phyloP scores from a whole-genome alignment of 2,329 filamentous ascomycete species.

The Curvularia verruculosa region DNA sequence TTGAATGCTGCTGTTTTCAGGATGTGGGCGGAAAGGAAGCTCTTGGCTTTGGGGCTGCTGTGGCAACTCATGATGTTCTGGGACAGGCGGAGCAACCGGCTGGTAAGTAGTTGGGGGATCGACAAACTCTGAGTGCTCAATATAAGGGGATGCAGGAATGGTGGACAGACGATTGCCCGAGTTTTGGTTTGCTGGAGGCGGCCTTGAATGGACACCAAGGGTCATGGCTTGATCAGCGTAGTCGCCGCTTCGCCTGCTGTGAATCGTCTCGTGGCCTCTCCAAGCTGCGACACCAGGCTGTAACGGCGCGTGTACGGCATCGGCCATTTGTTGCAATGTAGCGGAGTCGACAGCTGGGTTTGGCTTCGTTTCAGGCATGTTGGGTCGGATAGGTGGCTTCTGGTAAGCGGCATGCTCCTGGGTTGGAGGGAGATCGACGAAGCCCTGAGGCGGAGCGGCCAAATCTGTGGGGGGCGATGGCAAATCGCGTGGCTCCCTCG shows the following conservation, averaged over 20 bases:
- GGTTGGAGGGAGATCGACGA: conserved; percentile 77
- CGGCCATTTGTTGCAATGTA: conserved; percentile 80
- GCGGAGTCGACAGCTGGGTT: conserved; percentile 83
- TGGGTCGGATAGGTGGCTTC: conserved; percentile 71
- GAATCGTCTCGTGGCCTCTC: conserved; percentile 41
- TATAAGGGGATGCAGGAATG: conserved; percentile 54
- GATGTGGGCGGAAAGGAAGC: conserved; percentile 32
- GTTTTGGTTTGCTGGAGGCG: conserved; percentile 62
- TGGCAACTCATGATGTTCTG: conserved; percentile 43
- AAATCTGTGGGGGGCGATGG: conserved; percentile 46
- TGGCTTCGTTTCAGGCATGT: conserved; percentile 76
- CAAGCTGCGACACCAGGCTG: conserved; percentile 48
- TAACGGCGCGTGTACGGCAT: conserved; percentile 64
- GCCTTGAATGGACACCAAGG: conserved; percentile 55
- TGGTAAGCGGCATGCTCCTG: conserved; percentile 78
- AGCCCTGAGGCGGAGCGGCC: conserved; percentile 65
- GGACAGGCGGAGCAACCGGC: conserved; percentile 44
- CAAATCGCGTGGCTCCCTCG: conserved; percentile 35
- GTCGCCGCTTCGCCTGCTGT: conserved; percentile 43
- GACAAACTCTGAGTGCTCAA: conserved; percentile 48
- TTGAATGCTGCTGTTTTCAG: conserved; percentile 37
- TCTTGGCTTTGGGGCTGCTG: conserved; percentile 31
- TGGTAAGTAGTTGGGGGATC: conserved; percentile 40
- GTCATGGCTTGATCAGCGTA: conserved; percentile 30
- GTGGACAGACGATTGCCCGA: conserved; percentile 51